phyloP scores from a whole-genome alignment of 306 rosid species.

The Myrica gale region DNA sequence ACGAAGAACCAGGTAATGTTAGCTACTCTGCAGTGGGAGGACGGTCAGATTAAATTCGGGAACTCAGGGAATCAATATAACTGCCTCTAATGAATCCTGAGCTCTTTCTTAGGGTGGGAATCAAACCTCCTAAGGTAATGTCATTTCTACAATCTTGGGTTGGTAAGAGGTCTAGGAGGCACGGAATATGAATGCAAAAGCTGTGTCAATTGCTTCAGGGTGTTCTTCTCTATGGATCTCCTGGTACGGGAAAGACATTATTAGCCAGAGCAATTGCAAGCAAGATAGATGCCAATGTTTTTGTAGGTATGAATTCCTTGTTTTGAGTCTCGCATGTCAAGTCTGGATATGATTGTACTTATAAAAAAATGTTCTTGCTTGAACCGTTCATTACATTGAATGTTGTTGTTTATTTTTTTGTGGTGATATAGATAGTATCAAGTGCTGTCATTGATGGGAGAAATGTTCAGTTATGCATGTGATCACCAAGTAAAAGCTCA shows the following conservation, averaged over 20 bases:
- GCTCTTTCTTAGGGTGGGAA: slow-evolving; percentile 61
- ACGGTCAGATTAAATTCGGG: slow-evolving; percentile 55
- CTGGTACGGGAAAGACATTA: slow-evolving; percentile 59
- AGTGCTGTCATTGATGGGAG: slow-evolving; percentile 61
- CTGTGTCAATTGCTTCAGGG: slow-evolving; percentile 32
- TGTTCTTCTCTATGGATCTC: slow-evolving; percentile 65
- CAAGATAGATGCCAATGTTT: slow-evolving; percentile 58
- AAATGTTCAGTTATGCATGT: slow-evolving; percentile 64
- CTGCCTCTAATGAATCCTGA: slow-evolving; percentile 66
- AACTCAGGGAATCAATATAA: slow-evolving; percentile 58
- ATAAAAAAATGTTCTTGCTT: background rate
- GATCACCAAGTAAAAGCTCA: slow-evolving; percentile 51
- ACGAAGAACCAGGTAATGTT: slow-evolving; percentile 66
- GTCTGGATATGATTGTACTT: background rate
- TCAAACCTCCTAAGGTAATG: slow-evolving; percentile 60
- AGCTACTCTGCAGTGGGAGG: slow-evolving; percentile 68
- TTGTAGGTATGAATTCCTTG: slow-evolving; percentile 35
- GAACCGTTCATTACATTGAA: background rate
- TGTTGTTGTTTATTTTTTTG: background rate
- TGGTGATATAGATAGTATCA: slow-evolving; percentile 46
- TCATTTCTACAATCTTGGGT: background rate
- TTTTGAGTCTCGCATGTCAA: background rate
- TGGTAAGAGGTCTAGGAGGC: background rate
- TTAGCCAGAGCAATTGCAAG: slow-evolving; percentile 64
- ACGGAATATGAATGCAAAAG: background rate